A percentile compares a stretch with the other conserved stretches of the same genome.
Evolutionary conservation across 345 rosid genomes (phyloP).

Genomic region (Bruguiera gymnorhiza): DNA sequence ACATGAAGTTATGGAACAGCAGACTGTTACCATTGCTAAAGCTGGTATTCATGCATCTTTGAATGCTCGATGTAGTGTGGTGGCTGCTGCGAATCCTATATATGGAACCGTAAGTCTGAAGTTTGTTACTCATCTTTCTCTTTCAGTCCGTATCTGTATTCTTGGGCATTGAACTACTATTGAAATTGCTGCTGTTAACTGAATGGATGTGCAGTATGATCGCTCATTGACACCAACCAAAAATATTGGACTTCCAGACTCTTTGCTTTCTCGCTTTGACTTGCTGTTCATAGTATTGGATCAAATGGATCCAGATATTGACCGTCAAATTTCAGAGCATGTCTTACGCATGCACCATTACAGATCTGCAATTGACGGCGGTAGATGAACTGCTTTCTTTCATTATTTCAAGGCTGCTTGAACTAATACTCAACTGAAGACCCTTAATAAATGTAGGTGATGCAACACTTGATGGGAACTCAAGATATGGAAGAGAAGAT

Average conservation of each 20-base stretch:
- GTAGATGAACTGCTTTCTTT: slow-evolving; percentile 32
- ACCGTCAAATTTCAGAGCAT: slow-evolving; percentile 83
- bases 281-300: slow-evolving; percentile 90
- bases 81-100: slow-evolving; percentile 99
- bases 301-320: slow-evolving; percentile 98
- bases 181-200: slow-evolving; percentile 12
- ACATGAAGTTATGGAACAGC: slow-evolving; percentile 99
- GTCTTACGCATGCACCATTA: slow-evolving; percentile 97
- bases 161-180: background rate
- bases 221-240: slow-evolving; percentile 97
- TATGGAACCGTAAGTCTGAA: slow-evolving; percentile 84
- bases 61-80: slow-evolving; percentile 97
- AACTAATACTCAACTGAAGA: slow-evolving; percentile 16
- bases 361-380: slow-evolving; percentile 69
- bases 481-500: slow-evolving; percentile 71
- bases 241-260: slow-evolving; percentile 99
- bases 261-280: slow-evolving; percentile 98
- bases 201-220: slow-evolving; percentile 67
- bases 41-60: slow-evolving; percentile 98
- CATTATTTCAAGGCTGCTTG: background rate
- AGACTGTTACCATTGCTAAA: slow-evolving; percentile 97
- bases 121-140: slow-evolving; percentile 4
- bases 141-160: background rate
- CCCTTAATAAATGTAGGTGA: slow-evolving; percentile 42
- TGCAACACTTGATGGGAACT: slow-evolving; percentile 57